Evolutionary conservation across 805 yeast genomes (phyloP), one percentile per base, ranked within the genome.

Genomic region (Pichia californica): DNA sequence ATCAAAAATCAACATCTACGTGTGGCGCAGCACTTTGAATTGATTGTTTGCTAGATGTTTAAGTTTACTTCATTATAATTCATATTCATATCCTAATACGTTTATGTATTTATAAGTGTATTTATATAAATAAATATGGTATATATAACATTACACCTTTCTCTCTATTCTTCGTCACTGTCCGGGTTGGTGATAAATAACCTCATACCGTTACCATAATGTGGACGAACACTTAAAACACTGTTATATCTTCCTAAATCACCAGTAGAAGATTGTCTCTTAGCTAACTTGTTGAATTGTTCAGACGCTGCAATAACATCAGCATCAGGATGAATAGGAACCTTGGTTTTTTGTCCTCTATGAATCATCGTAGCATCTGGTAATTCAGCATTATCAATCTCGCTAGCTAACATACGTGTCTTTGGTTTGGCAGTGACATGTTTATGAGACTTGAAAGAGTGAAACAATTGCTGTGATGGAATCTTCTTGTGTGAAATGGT

Each of bases 361-460:
- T 61, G 65, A 14, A 62, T 52, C 44, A 54, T 44, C 15, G 56
- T 61, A 13, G 66, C 62, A 45, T 62, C 64, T 1, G 66, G 66
- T 25, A 61, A 45, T 45, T 78, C 86, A 28, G 69, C 76, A 43
- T 82, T 87, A 49, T 81, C 89, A 30, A 83, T 80, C 58, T 83
- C 93, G 20, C 83, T 75, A 2, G 89, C 91, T 47, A 84, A 66
- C 62, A 83, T 68, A 38, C 93, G 70, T 50, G 83, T 69, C 36
- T 87, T 70, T 21, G 83, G 84, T 42, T 77, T 72, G 45, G 76
- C 66, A 55, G 69, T 77, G 6, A 83, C 83, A 56, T 79, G 83
- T 54, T 77, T 79, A 56, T 78, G 65, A 19, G 63, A 58, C 44
- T 61, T 50, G 31, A 46, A 51, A 45, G 69, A 52, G 51, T 41